Conservation (phyloP, 2,329 filamentous ascomycete species). For the Graphilbum ipis-grandicollis region DNA sequence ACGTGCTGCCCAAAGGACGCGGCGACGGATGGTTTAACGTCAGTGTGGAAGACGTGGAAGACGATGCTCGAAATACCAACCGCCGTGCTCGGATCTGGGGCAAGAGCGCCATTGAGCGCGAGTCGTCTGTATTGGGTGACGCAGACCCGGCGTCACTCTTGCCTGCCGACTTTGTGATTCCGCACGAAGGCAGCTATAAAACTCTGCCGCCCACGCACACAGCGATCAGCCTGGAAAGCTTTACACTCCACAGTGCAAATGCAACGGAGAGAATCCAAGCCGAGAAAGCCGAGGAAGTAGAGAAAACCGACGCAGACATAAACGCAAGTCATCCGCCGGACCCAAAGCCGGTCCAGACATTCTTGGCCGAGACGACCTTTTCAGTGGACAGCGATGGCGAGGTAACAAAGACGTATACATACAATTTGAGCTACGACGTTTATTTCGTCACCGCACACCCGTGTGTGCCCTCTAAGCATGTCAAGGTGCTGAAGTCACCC, state of each 20-base stretch:
- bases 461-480: conserved; percentile 38
- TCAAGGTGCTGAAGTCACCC: conserved; percentile 40
- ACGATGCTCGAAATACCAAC: conserved; percentile 5
- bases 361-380: conserved; percentile 24
- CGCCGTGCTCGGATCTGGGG: conserved; percentile 37
- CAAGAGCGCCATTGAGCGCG: conserved; percentile 39
- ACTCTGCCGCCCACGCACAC: conserved; percentile 26
- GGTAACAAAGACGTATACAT: conserved; percentile 22
- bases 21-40: conserved; percentile 42
- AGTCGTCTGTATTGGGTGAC: conserved; percentile 42
- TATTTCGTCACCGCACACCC: conserved; percentile 51
- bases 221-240: conserved; percentile 28
- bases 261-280: too few relatives aligned
- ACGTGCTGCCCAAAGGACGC: conserved; percentile 33
- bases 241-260: conserved; percentile 29
- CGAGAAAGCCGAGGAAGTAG: conserved; percentile 17
- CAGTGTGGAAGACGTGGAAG: conserved; percentile 33
- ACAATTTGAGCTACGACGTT: conserved; percentile 37
- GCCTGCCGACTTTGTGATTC: conserved; percentile 45
- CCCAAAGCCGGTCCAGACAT: conserved; percentile 11
- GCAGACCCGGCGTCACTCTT: conserved; percentile 34
- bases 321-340: too few relatives aligned
- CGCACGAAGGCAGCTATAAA: conserved; percentile 35
- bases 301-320: not conserved
- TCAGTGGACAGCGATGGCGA: conserved; percentile 21